phyloP scores from a whole-genome alignment of 2,329 filamentous ascomycete genomes.

The Dactylellina haptotyla region DNA sequence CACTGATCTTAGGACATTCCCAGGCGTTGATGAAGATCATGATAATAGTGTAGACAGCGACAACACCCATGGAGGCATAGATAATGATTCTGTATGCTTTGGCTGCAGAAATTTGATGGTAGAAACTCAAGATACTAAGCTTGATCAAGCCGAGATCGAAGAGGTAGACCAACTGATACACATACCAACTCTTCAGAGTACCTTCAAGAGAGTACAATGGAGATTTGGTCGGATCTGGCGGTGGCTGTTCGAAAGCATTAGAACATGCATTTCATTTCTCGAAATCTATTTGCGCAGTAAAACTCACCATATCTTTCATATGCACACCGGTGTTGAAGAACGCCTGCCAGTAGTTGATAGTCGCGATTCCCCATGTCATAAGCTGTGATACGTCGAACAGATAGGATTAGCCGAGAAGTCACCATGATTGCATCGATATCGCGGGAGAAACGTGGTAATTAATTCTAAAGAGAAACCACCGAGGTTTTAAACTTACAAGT shows the following conservation, averaged over 20 bases:
- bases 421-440: background rate
- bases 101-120: slow-evolving; percentile 61
- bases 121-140: slow-evolving; percentile 63
- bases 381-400: slow-evolving; percentile 42
- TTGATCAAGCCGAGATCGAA: slow-evolving; percentile 61
- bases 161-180: slow-evolving; percentile 62
- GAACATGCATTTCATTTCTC: background rate
- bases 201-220: slow-evolving; percentile 48
- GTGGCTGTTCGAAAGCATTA: slow-evolving; percentile 14
- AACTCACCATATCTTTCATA: slow-evolving; percentile 55
- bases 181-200: slow-evolving; percentile 61
- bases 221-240: slow-evolving; percentile 40
- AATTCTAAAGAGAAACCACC: background rate
- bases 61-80: slow-evolving; percentile 60
- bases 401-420: slow-evolving; percentile 18
- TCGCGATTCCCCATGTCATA: slow-evolving; percentile 56
- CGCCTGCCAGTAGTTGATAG: slow-evolving; percentile 56
- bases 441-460: background rate
- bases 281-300: background rate
- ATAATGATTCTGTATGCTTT: slow-evolving; percentile 57
- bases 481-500: slow-evolving; percentile 34
- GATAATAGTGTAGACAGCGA: slow-evolving; percentile 58
- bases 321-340: slow-evolving; percentile 52
- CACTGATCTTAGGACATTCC: slow-evolving; percentile 57
- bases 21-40: slow-evolving; percentile 60